Percentiles rank a stretch among this genome's conserved stretches.
Evolutionary conservation across 768 basidiomycete species (phyloP).

Genomic region (Boletus edulis): DNA sequence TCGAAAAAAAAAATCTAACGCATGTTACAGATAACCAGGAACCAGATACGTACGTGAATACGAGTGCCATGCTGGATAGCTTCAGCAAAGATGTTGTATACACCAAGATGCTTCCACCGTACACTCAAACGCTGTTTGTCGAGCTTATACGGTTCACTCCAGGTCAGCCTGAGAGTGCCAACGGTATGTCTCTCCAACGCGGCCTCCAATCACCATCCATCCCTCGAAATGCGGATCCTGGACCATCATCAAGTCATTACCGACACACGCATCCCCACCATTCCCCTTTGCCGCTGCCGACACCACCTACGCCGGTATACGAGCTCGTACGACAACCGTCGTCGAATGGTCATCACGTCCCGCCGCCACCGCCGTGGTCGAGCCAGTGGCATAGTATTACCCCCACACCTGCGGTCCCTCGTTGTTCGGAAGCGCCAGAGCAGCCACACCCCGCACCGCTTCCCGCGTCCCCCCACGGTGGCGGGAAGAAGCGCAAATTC

Average conservation of each 20-base stretch:
- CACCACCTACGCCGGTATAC: conserved; percentile 35
- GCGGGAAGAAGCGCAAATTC: conserved; percentile 35
- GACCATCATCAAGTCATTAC: conserved; percentile 30
- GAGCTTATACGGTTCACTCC: conserved; percentile 55
- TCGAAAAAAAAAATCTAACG: conserved; percentile 6
- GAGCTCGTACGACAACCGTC: conserved; percentile 31
- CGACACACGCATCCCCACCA: conserved; percentile 30
- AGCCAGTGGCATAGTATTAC: conserved; percentile 29
- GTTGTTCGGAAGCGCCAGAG: conserved; percentile 28
- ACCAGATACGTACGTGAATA: conserved; percentile 65
- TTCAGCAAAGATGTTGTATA: conserved; percentile 72
- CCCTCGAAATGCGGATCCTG: conserved; percentile 25
- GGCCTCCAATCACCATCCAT: conserved; percentile 13
- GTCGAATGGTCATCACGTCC: conserved; percentile 34
- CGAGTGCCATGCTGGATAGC: conserved; percentile 68
- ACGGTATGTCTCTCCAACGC: conserved; percentile 17
- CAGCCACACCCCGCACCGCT: conserved; percentile 8
- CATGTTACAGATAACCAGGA: conserved; percentile 41
- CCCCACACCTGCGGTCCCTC: conserved; percentile 10
- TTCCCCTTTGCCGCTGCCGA: conserved; percentile 30
- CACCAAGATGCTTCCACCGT: conserved; percentile 62
- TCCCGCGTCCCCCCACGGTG: conserved; percentile 29
- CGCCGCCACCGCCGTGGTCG: conserved; percentile 35
- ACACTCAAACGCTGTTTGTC: conserved; percentile 67
- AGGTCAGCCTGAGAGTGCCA: conserved; percentile 30